Base-by-base conservation (phyloP, 495 filamentous ascomycete species). In the Penicillium goetzii region DNA sequence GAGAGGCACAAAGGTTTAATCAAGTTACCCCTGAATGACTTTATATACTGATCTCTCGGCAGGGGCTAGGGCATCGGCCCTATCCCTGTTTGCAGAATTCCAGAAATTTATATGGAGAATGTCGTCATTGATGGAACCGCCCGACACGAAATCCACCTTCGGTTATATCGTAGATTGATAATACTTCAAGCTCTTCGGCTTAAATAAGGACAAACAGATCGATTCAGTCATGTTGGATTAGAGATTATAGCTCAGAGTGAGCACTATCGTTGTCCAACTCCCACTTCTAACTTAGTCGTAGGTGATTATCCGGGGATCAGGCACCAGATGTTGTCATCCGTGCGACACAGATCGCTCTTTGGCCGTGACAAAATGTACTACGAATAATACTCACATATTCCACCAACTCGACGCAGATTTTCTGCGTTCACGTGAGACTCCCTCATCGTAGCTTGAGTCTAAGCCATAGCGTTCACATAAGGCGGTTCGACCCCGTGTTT, bases 61-160 rank as follows among this genome's bases (percentile, higher is more conserved):
- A 47, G n/a, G 25, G 50, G 32, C 58, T 61, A 65, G 63, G 62
- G 63, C 52, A 61, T 43, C 26, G 57, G 52, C 58, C 63, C 63
- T 65, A 61, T 52, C 33, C 33, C 47, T 56, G 40, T 40, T 61
- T 58, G 36, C 41, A 49, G 12, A 45, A 4, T 57, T 45, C 11
- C 53, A 52, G 30, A 49, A 51, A 50, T 65, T 60, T 60, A 56
- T 64, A 64, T 65, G 58, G 51, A 61, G 58, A 38, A 61, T 56
- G 32, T 23, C 15, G 62, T 65, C 62, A 65, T 65, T 40, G 57
- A 56, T 64, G 62, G 58, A 47, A 55, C 57, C 62, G 17, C 55
- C 23, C 49, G 62, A 65, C 11, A 43, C 10, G 19, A 36, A 45
- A 32, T 51, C 57, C 57, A 59, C 57, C 32, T 9, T 14, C n/a